phyloP scores from a whole-genome alignment of 1,284 basidiomycete species.

The Marasmius tenuissimus region DNA sequence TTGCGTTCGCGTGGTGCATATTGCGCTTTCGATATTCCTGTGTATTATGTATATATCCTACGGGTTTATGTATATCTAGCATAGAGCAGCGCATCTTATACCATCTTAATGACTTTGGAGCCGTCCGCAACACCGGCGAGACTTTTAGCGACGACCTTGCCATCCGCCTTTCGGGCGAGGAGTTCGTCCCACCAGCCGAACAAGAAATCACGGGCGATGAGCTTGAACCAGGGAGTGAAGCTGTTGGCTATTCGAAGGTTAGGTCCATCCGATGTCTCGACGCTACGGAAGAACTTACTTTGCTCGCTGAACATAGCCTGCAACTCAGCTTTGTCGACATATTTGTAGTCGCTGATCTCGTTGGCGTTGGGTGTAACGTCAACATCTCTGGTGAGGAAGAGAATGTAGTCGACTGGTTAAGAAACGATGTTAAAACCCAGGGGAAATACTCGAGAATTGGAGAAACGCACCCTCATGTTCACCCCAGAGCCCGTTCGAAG shows the following conservation, averaged over 20 bases:
- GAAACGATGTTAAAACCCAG: slow-evolving; percentile 8
- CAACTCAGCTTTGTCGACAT: slow-evolving; percentile 89
- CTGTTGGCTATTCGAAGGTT: slow-evolving; percentile 58
- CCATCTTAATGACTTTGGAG: slow-evolving; percentile 77
- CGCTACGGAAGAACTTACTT: slow-evolving; percentile 43
- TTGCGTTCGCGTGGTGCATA: background rate
- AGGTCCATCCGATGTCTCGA: slow-evolving; percentile 9
- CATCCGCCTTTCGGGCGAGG: slow-evolving; percentile 59
- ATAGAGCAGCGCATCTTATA: slow-evolving; percentile 28
- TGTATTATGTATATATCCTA: slow-evolving; percentile 3
- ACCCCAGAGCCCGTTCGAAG: slow-evolving; percentile 92
- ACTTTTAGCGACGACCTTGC: slow-evolving; percentile 67
- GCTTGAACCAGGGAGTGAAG: slow-evolving; percentile 99
- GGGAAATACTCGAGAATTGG: background rate
- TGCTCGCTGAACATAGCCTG: slow-evolving; percentile 87
- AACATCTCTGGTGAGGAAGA: slow-evolving; percentile 92
- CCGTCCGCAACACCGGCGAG: slow-evolving; percentile 71
- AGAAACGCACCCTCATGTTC: slow-evolving; percentile 89
- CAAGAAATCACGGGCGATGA: slow-evolving; percentile 95
- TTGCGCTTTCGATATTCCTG: background rate
- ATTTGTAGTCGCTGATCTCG: slow-evolving; percentile 91
- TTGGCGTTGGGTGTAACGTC: slow-evolving; percentile 85
- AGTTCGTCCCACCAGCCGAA: slow-evolving; percentile 99
- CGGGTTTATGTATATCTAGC: background rate
- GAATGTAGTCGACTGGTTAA: slow-evolving; percentile 94